Evolutionary conservation across 768 basidiomycete genomes (phyloP).

Genomic region (Amanita inopinata): DNA sequence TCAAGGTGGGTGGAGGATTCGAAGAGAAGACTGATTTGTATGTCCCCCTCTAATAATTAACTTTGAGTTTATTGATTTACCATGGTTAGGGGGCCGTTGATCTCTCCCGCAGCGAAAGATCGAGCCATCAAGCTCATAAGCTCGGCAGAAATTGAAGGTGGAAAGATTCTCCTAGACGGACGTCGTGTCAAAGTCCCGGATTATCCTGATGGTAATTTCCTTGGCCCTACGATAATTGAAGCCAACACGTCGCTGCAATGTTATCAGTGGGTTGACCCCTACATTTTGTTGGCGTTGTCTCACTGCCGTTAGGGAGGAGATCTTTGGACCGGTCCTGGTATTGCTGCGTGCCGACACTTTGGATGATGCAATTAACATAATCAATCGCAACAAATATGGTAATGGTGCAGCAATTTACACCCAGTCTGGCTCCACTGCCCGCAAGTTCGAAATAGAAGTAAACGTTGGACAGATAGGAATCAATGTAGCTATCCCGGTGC

Average conservation of each 20-base stretch:
- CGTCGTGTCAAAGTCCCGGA: conserved; percentile 54
- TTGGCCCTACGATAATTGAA: conserved; percentile 88
- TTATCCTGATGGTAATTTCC: conserved; percentile 87
- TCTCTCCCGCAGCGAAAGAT: conserved; percentile 73
- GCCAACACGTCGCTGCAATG: conserved; percentile 76
- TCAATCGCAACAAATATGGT: conserved; percentile 86
- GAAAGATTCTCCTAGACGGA: conserved; percentile 81
- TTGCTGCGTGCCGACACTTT: conserved; percentile 72
- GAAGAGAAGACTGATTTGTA: conserved; percentile 79
- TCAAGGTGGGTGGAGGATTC: conserved; percentile 87
- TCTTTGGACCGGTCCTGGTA: conserved; percentile 87
- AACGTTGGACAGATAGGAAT: conserved; percentile 92
- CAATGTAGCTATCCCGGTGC: conserved; percentile 90
- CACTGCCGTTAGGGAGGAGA: conserved; percentile 60
- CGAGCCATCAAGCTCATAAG: conserved; percentile 69
- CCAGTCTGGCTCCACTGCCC: conserved; percentile 89
- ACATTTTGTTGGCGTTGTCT: no score
- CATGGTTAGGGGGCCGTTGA: conserved; percentile 55
- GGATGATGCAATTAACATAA: conserved; percentile 82
- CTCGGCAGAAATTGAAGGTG: conserved; percentile 72
- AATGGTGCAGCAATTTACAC: conserved; percentile 97
- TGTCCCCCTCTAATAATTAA: conserved; percentile 12
- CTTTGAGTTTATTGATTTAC: conserved; percentile 6
- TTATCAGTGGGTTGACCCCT: conserved; percentile 79
- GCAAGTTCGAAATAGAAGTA: conserved; percentile 82